phyloP scores from a whole-genome alignment of 371 early-diverging fungal species.

The Funneliformis caledonium region DNA sequence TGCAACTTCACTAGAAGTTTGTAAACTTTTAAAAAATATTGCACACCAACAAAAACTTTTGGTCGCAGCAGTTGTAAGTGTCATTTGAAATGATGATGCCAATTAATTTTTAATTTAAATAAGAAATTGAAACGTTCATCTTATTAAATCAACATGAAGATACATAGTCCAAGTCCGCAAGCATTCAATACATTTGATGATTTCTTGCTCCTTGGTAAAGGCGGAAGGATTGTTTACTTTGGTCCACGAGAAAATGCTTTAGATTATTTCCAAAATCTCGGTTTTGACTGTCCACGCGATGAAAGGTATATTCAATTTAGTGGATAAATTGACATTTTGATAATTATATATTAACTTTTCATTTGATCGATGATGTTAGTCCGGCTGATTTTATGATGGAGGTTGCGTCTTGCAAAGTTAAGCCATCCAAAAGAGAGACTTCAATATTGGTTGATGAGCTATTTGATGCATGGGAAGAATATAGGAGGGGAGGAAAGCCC shows the following conservation, averaged over 20 bases:
- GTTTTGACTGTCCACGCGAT: conserved; percentile 81
- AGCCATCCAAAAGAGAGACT: neutral
- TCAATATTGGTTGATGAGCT: neutral
- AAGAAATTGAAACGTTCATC: no score
- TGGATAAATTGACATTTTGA: neutral
- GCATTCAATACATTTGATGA: conserved; percentile 90
- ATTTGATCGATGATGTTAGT: neutral
- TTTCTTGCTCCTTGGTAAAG: conserved; percentile 78
- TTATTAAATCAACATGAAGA: conserved; percentile 52
- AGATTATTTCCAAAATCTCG: conserved; percentile 67
- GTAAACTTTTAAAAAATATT: conserved; percentile 78
- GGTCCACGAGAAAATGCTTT: conserved; percentile 62
- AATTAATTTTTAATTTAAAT: no score
- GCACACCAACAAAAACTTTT: conserved; percentile 87
- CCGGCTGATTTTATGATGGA: conserved; percentile 68
- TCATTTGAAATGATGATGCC: no score
- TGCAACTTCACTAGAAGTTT: conserved; percentile 87
- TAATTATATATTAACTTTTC: neutral
- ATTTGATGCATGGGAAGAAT: conserved; percentile 17
- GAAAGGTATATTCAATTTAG: conserved; percentile 53
- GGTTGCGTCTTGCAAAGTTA: conserved; percentile 47
- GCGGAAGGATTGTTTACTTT: conserved; percentile 81
- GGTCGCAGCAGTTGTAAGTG: conserved; percentile 63
- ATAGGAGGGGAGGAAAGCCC: neutral
- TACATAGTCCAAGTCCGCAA: conserved; percentile 95